A percentile compares a stretch with the other conserved stretches of the same genome.
Conservation (phyloP, 2,329 filamentous ascomycete species). For the Penicillium sclerotiorum region DNA sequence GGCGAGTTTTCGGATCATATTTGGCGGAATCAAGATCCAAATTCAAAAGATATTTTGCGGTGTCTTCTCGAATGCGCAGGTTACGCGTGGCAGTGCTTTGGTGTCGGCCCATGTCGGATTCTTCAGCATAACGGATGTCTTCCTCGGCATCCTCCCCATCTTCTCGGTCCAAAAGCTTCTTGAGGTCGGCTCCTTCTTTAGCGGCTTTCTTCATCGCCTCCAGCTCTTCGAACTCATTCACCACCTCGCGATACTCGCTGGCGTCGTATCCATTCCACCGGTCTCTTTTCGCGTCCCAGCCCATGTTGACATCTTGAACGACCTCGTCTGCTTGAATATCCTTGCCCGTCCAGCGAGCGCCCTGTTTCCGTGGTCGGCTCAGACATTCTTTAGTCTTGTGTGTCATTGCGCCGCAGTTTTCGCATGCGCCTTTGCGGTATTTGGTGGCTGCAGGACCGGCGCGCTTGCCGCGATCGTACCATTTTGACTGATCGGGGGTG, state of each 20-base stretch:
- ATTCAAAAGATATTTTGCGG: constrained; percentile 93
- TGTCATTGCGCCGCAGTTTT: constrained; percentile 97
- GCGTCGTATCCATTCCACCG: constrained; percentile 98
- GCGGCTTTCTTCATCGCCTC: constrained; percentile 70
- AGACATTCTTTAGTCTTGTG: constrained; percentile 95
- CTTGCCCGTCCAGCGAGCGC: constrained; percentile 87
- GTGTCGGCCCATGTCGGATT: constrained; percentile 94
- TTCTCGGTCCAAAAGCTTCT: constrained; percentile 54
- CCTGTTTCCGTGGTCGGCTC: constrained; percentile 81
- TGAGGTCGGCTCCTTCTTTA: constrained; percentile 52
- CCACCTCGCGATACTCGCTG: constrained; percentile 80
- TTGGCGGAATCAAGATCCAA: constrained; percentile 94
- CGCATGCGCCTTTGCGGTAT: constrained; percentile 95
- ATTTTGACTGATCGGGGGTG: constrained; percentile 72
- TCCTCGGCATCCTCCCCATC: constrained; percentile 56
- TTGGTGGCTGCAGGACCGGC: constrained; percentile 87
- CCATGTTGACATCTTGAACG: constrained; percentile 80
- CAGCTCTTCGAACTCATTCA: constrained; percentile 85
- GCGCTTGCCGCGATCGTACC: constrained; percentile 90
- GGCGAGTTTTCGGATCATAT: constrained; percentile 94
- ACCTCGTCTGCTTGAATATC: constrained; percentile 93
- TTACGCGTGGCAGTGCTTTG: constrained; percentile 90
- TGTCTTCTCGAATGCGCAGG: constrained; percentile 90
- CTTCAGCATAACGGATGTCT: constrained; percentile 77
- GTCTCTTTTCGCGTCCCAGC: constrained; percentile 97